A percentile compares a stretch with the other conserved stretches of the same genome.
These are phyloP conservation scores for Acanthamoeba healyi DNA, from an alignment of 208 protist genomes.

Conservation along the genomic window DNA sequence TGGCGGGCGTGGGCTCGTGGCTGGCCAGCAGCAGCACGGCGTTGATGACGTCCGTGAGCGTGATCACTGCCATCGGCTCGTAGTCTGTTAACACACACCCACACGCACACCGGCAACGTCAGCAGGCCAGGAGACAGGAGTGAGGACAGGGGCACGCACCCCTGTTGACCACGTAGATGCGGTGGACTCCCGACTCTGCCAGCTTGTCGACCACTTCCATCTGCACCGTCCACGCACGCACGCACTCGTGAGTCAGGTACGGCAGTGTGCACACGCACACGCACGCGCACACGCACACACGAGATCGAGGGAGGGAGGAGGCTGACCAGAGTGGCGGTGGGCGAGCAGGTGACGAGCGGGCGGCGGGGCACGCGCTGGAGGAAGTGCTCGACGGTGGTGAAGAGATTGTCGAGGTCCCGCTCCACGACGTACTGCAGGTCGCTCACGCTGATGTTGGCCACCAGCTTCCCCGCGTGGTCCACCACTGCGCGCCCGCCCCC, in stretches of 20 bases:
- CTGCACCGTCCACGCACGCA: neutral
- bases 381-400: slow-evolving; percentile 56
- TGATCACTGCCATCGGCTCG: slow-evolving; percentile 61
- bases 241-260: too few species aligned
- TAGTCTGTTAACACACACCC: neutral
- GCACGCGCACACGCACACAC: too few species aligned
- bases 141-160: neutral
- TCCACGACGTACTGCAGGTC: slow-evolving; percentile 67
- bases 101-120: neutral
- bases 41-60: slow-evolving; percentile 70
- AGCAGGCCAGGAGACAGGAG: neutral
- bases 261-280: too few species aligned
- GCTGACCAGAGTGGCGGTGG: neutral
- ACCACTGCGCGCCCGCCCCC: neutral
- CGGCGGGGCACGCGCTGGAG: slow-evolving; percentile 17
- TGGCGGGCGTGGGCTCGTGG: neutral
- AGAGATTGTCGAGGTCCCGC: slow-evolving; percentile 18
- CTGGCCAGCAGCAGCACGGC: slow-evolving; percentile 31
- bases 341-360: slow-evolving; percentile 25
- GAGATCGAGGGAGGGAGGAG: too few species aligned
- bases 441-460: slow-evolving; percentile 70
- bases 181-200: neutral
- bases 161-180: slow-evolving; percentile 68
- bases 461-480: slow-evolving; percentile 51
- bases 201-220: slow-evolving; percentile 61